Evolutionary conservation across 352 stramenopile genomes (phyloP), one percentile per base, ranked within the genome.

Genomic region (Phytophthora rubi): DNA sequence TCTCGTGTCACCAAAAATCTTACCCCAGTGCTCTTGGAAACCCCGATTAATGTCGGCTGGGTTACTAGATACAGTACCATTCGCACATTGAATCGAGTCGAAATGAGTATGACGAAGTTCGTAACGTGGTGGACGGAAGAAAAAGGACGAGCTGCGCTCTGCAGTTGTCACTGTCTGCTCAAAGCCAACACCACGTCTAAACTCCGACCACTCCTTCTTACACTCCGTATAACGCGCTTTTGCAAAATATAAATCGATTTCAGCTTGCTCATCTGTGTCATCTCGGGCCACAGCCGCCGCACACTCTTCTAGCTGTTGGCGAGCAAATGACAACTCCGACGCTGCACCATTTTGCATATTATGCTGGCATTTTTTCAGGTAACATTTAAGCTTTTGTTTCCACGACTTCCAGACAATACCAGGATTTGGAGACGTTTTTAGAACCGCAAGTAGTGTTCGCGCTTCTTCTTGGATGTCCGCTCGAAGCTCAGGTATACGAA

Each of bases 341-440:
- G 8, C 33, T 30, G 59, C 45, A 16, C 10, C n/a, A 30, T 18
- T 15, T 30, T 55, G 49, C 33, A 65, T 15, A 18, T 7, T 39
- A 1, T 13, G 5, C 18, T 65, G 59, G 12, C 59, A 65, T 13
- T 23, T 32, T 21, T 65, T 65, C 7, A 65, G 23, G 30, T 52
- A 28, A 8, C 8, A 35, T 53, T 65, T 65, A 21, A 65, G 53
- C 6, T 30, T 10, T 8, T 58, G 33, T 30, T 58, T 65, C 59
- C 59, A 65, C 1, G 59, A 57, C 37, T 65, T 65, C 33, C 59
- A 59, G 0, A 53, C 59, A 6, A 65, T 39, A 12, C 33, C 47
- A 26, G 59, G 48, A n/a, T 60, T 52, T 3, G 18, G 35, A 8
- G 49, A 58, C 4, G 10, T 39, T 7, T 7, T 48, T 26, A 65